Percentiles rank a stretch among this genome's conserved stretches.
Evolutionary conservation across 2,329 filamentous ascomycete genomes (phyloP).

Genomic region (Colletotrichum liriopes): DNA sequence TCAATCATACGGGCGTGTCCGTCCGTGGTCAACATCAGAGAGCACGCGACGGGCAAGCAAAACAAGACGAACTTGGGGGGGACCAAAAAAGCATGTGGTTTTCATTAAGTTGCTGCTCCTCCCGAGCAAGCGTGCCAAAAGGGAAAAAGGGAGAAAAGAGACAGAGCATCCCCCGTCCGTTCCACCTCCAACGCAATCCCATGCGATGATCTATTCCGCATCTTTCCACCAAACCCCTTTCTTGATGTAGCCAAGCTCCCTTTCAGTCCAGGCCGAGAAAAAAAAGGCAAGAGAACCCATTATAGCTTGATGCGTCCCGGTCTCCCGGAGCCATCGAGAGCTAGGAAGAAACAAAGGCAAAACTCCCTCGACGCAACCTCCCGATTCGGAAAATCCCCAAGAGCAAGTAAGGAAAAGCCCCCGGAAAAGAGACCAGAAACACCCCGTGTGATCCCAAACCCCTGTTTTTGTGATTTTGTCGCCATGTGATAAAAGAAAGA

Average conservation of each 20-base stretch:
- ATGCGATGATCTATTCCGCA: conserved; percentile 34
- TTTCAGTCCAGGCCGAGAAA: conserved; percentile 26
- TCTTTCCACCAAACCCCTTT: conserved; percentile 17
- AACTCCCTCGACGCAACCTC: conserved; percentile 35
- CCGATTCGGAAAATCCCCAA: neutral
- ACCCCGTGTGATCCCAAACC: conserved; percentile 33
- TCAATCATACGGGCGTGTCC: neutral
- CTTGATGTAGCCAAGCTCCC: conserved; percentile 39
- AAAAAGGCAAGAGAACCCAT: conserved; percentile 29
- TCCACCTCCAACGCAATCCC: conserved; percentile 23
- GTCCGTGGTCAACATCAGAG: neutral
- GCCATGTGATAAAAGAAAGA: conserved; percentile 33
- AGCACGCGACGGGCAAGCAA: neutral
- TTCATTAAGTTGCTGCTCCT: conserved; percentile 35
- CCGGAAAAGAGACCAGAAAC: conserved; percentile 19
- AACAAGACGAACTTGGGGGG: conserved; percentile 22
- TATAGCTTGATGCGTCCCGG: conserved; percentile 17
- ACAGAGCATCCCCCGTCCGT: conserved; percentile 24
- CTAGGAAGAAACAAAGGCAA: conserved; percentile 12
- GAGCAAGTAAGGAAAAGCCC: conserved; percentile 14
- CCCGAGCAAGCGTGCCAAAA: conserved; percentile 33
- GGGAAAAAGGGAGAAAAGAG: neutral
- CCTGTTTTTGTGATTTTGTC: conserved; percentile 43
- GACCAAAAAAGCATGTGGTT: conserved; percentile 23
- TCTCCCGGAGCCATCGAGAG: conserved; percentile 9